Conservation (phyloP, 2,329 filamentous ascomycete species). For the Arthrocladium fulminans region DNA sequence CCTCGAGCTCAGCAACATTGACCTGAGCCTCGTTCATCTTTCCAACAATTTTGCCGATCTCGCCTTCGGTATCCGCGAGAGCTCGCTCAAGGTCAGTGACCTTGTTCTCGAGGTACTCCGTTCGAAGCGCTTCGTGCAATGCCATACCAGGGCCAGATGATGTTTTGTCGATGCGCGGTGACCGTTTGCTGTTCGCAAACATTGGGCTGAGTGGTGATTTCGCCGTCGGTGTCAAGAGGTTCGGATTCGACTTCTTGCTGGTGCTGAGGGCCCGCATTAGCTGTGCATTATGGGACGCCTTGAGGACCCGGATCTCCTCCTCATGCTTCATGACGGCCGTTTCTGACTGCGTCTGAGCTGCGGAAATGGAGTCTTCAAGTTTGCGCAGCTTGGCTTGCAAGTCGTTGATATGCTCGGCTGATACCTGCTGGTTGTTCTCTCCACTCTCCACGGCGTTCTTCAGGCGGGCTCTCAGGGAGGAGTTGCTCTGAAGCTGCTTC, state of each 20-base stretch:
- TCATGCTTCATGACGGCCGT: slow-evolving; percentile 76
- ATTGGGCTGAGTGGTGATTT: slow-evolving; percentile 56
- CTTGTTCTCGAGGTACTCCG: slow-evolving; percentile 65
- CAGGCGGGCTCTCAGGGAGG: slow-evolving; percentile 64
- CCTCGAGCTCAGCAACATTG: slow-evolving; percentile 68
- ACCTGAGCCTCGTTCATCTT: slow-evolving; percentile 77
- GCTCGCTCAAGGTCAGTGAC: slow-evolving; percentile 80
- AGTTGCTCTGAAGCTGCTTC: slow-evolving; percentile 70
- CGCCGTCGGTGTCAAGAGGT: slow-evolving; percentile 41
- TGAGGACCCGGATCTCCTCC: slow-evolving; percentile 67
- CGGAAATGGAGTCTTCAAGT: slow-evolving; percentile 75
- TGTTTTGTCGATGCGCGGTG: slow-evolving; percentile 52
- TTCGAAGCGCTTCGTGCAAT: slow-evolving; percentile 61
- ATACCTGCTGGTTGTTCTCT: slow-evolving; percentile 71
- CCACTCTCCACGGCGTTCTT: slow-evolving; percentile 71
- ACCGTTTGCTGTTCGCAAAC: slow-evolving; percentile 44
- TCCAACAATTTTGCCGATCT: slow-evolving; percentile 76
- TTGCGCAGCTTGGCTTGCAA: slow-evolving; percentile 71
- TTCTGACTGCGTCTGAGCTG: slow-evolving; percentile 78
- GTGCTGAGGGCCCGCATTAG: slow-evolving; percentile 61
- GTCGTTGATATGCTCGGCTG: slow-evolving; percentile 70
- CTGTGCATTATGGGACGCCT: slow-evolving; percentile 67
- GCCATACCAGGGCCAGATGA: slow-evolving; percentile 52
- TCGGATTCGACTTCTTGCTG: slow-evolving; percentile 27
- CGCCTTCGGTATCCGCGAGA: slow-evolving; percentile 62